phyloP scores from a whole-genome alignment of 805 yeast species.

The Candida ortonii region DNA sequence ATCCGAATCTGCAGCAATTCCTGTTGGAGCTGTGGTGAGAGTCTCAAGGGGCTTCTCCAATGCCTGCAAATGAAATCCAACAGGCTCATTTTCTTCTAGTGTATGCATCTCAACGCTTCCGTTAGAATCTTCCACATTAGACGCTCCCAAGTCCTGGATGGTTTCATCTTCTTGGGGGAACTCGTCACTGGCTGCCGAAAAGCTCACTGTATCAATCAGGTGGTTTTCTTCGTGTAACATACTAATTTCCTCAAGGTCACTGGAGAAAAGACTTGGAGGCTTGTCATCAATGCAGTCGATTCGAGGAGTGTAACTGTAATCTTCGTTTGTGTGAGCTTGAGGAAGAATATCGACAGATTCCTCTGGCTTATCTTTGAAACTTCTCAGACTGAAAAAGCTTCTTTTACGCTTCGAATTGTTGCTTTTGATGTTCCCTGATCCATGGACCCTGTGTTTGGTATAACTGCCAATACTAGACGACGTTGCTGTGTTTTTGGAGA shows the following conservation, averaged over 20 bases:
- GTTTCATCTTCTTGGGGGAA: neutral
- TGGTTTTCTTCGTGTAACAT: slow-evolving; percentile 4
- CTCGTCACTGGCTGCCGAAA: slow-evolving; percentile 2
- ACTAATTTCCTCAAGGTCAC: slow-evolving; percentile 9
- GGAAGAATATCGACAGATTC: neutral
- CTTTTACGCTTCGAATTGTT: slow-evolving; percentile 9
- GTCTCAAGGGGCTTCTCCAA: too few relatives aligned
- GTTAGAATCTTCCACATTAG: too few relatives aligned
- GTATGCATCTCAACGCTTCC: too few relatives aligned
- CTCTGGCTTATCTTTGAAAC: slow-evolving; percentile 12
- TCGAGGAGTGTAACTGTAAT: slow-evolving; percentile 7
- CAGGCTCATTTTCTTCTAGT: too few relatives aligned
- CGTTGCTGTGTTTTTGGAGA: slow-evolving; percentile 1
- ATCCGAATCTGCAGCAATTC: slow-evolving; percentile 17
- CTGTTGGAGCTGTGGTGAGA: slow-evolving; percentile 3
- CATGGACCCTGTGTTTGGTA: slow-evolving; percentile 6
- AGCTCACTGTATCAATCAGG: slow-evolving; percentile 1
- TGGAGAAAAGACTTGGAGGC: slow-evolving; percentile 5
- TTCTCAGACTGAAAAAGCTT: slow-evolving; percentile 18
- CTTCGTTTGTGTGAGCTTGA: slow-evolving; percentile 1
- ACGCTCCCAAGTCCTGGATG: too few relatives aligned
- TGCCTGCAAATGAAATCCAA: too few relatives aligned
- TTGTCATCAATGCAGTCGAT: slow-evolving; percentile 13
- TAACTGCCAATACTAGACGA: slow-evolving; percentile 4
- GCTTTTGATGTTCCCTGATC: slow-evolving; percentile 3